Evolutionary conservation across 2,329 filamentous ascomycete genomes (phyloP), one percentile per base, ranked within the genome.

Genomic region (Aspergillus sp.): DNA sequence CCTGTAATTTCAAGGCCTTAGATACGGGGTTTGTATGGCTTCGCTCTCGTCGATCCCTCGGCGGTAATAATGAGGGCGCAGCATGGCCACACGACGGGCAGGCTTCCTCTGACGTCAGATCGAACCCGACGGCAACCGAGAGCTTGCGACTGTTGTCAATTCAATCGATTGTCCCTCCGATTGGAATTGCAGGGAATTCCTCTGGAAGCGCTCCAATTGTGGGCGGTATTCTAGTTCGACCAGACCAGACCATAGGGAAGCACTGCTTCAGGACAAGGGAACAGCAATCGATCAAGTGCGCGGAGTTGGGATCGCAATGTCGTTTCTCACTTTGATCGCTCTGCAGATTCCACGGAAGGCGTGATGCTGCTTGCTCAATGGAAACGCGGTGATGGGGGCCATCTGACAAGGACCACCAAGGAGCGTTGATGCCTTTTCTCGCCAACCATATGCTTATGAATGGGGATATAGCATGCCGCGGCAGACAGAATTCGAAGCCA

Each of bases 1-100:
- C 30, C 38, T 54, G 54, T 49, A 57, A 61, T 46, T 61, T 57
- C 59, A 43, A 19, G 41, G 4, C 11, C 23, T 19, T 25, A 31
- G 11, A 34, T 46, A 57, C 46, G 4, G 7, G 7, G 9, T 57
- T n/a, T 31, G 47, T 51, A 45, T 49, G 54, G 28, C 54, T 47
- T 55, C 34, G 19, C 9, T 13, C 7, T 54, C 43, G 53, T 34
- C 25, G 53, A 55, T 55, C 53, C 34, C 5, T 46, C 23, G 43
- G 17, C 22, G 31, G 47, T 30, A 22, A 31, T n/a, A 22, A 46
- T 48, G 45, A 43, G 22, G 45, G 45, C 45, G 54, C 54, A 56
- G 54, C 54, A 56, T 28, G 15, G 28, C 17, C 19, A 22, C n/a
- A 43, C 7, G 50, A 46, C 30, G 41, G 45, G 54, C 31, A 49